Conservation (phyloP, 2,329 filamentous ascomycete species). For the Piedraia hortae region DNA sequence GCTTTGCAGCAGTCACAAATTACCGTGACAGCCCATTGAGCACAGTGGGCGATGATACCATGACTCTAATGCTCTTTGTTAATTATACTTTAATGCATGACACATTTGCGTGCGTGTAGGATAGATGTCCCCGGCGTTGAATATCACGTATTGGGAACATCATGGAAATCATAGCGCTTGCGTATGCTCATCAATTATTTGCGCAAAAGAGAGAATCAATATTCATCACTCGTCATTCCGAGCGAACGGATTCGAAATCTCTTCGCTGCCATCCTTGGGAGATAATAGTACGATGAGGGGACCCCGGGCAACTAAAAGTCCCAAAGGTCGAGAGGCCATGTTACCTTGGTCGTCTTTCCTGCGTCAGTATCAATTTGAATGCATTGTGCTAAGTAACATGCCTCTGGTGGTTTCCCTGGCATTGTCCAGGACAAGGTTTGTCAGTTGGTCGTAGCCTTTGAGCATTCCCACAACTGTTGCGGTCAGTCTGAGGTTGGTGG, state of each 20-base stretch:
- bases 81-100: too few species aligned
- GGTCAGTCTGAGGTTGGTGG: not conserved
- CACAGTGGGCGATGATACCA: too few species aligned
- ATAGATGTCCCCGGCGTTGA: too few species aligned
- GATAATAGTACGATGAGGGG: conserved; percentile 82
- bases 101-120: too few species aligned
- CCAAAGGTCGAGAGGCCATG: conserved; percentile 51
- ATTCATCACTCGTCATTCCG: conserved; percentile 38
- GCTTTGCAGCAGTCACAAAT: conserved; percentile 17
- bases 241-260: conserved; percentile 82
- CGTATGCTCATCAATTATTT: too few species aligned
- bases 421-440: conserved; percentile 92
- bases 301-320: conserved; percentile 69
- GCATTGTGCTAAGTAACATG: conserved; percentile 16
- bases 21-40: conserved; percentile 7
- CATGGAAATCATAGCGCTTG: too few species aligned
- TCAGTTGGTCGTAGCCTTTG: conserved; percentile 89
- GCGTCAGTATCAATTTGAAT: conserved; percentile 1
- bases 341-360: conserved; percentile 70
- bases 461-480: conserved; percentile 52
- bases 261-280: conserved; percentile 78
- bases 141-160: too few species aligned
- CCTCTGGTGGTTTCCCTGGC: conserved; percentile 75
- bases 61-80: too few species aligned
- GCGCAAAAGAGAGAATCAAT: too few species aligned